A percentile compares a stretch with the other conserved stretches of the same genome.
Conservation (phyloP, 768 basidiomycete species). For the Leccinum disarticulatum region DNA sequence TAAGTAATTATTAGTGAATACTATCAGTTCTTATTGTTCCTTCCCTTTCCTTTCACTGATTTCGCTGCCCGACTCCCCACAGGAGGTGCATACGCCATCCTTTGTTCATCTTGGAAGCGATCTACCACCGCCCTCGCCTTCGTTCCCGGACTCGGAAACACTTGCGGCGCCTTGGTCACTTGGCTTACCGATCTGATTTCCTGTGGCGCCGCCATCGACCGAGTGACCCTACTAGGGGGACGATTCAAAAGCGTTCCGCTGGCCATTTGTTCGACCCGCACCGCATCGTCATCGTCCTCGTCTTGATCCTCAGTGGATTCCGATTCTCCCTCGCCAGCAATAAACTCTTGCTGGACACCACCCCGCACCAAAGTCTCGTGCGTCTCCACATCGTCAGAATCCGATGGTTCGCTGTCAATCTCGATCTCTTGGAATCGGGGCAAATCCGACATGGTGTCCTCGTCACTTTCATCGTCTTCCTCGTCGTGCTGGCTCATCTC, state of each 20-base stretch:
- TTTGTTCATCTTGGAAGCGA: constrained; percentile 7
- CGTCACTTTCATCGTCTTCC: neutral
- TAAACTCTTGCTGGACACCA: neutral
- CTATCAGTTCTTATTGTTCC: neutral
- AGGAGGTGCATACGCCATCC: constrained; percentile 10
- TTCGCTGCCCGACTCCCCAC: constrained; percentile 19
- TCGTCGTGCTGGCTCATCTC: neutral
- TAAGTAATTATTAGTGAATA: too few species aligned
- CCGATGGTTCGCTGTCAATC: constrained; percentile 13
- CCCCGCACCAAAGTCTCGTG: constrained; percentile 17
- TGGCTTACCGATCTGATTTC: constrained; percentile 2
- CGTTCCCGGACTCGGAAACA: constrained; percentile 20
- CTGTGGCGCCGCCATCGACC: constrained; percentile 4
- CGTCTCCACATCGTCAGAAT: constrained; percentile 33
- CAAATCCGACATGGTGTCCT: neutral
- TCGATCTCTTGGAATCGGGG: constrained; percentile 15
- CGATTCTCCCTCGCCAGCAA: neutral
- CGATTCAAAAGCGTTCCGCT: neutral
- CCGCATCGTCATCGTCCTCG: constrained; percentile 5
- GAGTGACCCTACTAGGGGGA: constrained; percentile 8
- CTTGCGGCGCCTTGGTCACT: neutral
- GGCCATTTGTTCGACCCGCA: constrained; percentile 20
- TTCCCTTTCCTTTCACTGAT: neutral
- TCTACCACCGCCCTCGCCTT: constrained; percentile 12
- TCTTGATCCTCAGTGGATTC: neutral